Evolutionary conservation across 108 stramenopile species (phyloP), one percentile per base, ranked within the genome.

Genomic region (Cyclotella cryptica): DNA sequence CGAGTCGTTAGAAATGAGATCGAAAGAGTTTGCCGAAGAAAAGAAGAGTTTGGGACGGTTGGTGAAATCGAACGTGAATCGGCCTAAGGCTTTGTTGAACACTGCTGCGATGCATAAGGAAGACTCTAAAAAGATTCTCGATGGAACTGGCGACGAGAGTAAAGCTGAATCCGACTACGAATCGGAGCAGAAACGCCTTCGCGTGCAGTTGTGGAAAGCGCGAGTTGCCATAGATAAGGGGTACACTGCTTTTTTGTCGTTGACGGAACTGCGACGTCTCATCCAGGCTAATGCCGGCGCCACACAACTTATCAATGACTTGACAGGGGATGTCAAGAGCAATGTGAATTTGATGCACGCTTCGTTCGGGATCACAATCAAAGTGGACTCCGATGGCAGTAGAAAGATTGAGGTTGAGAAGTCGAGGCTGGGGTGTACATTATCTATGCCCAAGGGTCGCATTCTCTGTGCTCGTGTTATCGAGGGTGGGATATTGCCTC

Each of bases 211-310:
- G 26, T 95, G 94, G 92, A 93, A 92, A 68, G 88, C 92, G 45
- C 88, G 94, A n/a, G 81, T 93, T 24, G 79, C 88, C 52, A 89
- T 89, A 66, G 94, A 95, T 63, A 89, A 89, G 72, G 92, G 87
- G 0, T 88, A 93, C 60, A 88, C 90, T 71, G 88, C 94, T n/a
- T 90, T 82, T 68, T 81, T 86, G 43, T 84, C 77, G 0, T 79
- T 95, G 40, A 83, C 88, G 41, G 89, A 95, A 28, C 80, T 89
- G 21, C 89, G 92, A 80, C 80, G 84, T 47, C 43, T 85, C 9
- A 72, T 85, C 14, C 76, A 81, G 62, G 53, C 84, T 14, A 66
- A 80, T 53, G 29, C 77, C 3, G 47, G 69, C 57, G 77, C 66
- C 12, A 80, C 87, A 10, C 73, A 85, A 17, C 76, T 86, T 19